Evolutionary conservation across 148 eudicot species (phyloP).

Genomic region (Nyssa sinensis): DNA sequence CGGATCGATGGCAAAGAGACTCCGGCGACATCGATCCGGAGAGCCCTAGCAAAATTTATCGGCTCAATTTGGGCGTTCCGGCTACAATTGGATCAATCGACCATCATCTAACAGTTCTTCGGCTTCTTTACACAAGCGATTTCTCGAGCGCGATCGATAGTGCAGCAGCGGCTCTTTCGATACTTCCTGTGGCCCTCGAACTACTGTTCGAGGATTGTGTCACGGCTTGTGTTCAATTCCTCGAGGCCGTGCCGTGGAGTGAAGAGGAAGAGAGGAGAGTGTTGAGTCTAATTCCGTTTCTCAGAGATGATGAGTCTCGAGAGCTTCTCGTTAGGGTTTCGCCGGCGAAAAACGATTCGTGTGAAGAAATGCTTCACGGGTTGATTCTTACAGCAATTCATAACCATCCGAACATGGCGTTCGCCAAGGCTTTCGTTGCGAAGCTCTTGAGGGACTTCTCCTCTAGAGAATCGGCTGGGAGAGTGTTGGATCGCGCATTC

Average conservation of each 20-base stretch:
- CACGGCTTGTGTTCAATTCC: slow-evolving; percentile 55
- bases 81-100: slow-evolving; percentile 40
- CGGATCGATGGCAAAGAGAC: slow-evolving; percentile 72
- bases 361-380: slow-evolving; percentile 75
- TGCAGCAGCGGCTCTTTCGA: slow-evolving; percentile 39
- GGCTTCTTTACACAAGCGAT: slow-evolving; percentile 60
- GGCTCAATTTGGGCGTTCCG: slow-evolving; percentile 43
- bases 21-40: slow-evolving; percentile 7
- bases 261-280: slow-evolving; percentile 71
- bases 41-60: not conserved
- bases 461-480: slow-evolving; percentile 55
- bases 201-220: slow-evolving; percentile 77
- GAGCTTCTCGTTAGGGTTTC: slow-evolving; percentile 72
- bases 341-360: slow-evolving; percentile 32
- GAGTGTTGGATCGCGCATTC: slow-evolving; percentile 66
- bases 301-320: slow-evolving; percentile 54
- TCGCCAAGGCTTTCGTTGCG: slow-evolving; percentile 86
- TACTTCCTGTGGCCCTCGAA: slow-evolving; percentile 69
- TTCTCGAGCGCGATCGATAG: slow-evolving; percentile 30
- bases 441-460: slow-evolving; percentile 70
- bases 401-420: slow-evolving; percentile 72
- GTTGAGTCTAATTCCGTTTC: slow-evolving; percentile 43
- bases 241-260: slow-evolving; percentile 94
- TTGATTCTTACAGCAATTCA: slow-evolving; percentile 62
- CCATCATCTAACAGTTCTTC: slow-evolving; percentile 46